phyloP scores from a whole-genome alignment of 257 asterid genomes.

The Fraxinus excelsior region DNA sequence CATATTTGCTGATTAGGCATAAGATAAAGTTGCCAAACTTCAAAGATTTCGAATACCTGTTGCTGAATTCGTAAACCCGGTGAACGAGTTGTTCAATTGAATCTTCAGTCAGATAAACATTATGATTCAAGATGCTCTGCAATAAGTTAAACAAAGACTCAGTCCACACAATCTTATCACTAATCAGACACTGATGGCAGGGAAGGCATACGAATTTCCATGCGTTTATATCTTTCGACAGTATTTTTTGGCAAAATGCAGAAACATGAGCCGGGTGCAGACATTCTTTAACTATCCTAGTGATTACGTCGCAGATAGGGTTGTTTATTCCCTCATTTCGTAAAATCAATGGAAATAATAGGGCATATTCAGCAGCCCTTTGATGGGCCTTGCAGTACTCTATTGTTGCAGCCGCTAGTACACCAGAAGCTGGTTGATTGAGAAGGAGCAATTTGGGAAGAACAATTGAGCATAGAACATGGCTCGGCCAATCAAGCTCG shows the following conservation, averaged over 20 bases:
- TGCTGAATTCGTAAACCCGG: slow-evolving; percentile 40
- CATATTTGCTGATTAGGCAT: slow-evolving; percentile 67
- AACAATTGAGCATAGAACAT: slow-evolving; percentile 58
- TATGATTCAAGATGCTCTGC: slow-evolving; percentile 42
- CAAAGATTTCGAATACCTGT: slow-evolving; percentile 56
- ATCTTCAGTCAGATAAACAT: slow-evolving; percentile 40
- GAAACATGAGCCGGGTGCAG: slow-evolving; percentile 75
- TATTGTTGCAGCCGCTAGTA: slow-evolving; percentile 41
- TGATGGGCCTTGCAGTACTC: slow-evolving; percentile 71
- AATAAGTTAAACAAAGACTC: slow-evolving; percentile 64
- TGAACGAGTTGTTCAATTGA: slow-evolving; percentile 47
- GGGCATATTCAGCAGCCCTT: slow-evolving; percentile 63
- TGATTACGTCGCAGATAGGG: slow-evolving; percentile 54
- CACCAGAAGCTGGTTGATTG: slow-evolving; percentile 56
- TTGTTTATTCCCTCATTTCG: slow-evolving; percentile 59
- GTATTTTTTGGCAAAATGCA: slow-evolving; percentile 60
- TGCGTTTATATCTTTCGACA: slow-evolving; percentile 33
- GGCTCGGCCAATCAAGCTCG: slow-evolving; percentile 59
- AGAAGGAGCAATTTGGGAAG: slow-evolving; percentile 70
- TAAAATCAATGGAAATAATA: slow-evolving; percentile 58
- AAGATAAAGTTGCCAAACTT: slow-evolving; percentile 69
- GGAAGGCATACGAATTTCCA: slow-evolving; percentile 59
- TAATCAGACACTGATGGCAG: slow-evolving; percentile 45
- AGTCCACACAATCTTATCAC: slow-evolving; percentile 55
- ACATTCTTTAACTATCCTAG: slow-evolving; percentile 60